A percentile compares a stretch with the other conserved stretches of the same genome.
phyloP scores from a whole-genome alignment of 1,284 basidiomycete species.

The Apiotrichum laibachii region DNA sequence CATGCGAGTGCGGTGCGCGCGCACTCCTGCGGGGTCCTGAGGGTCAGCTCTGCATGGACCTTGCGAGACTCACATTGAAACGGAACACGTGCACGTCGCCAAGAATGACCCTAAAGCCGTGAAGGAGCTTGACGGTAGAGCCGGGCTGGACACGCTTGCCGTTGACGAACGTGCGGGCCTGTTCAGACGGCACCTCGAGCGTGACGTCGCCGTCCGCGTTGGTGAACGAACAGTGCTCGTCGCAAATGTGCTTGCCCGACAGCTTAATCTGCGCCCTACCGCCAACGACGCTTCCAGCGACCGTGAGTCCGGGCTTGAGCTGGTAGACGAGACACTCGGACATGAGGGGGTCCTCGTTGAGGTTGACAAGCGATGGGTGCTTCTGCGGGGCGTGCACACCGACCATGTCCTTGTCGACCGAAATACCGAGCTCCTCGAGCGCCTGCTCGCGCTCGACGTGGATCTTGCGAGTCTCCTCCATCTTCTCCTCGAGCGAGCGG shows the following conservation, averaged over 20 bases:
- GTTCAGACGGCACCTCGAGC: conserved; percentile 65
- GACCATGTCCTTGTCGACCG: conserved; percentile 80
- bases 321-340: conserved; percentile 84
- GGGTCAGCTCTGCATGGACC: not conserved
- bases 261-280: conserved; percentile 84
- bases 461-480: conserved; percentile 86
- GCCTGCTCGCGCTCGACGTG: conserved; percentile 96
- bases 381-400: conserved; percentile 96
- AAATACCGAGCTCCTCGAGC: conserved; percentile 93
- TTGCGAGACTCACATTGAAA: conserved; percentile 67
- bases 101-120: conserved; percentile 93
- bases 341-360: conserved; percentile 70
- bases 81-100: conserved; percentile 97
- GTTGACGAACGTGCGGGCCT: conserved; percentile 65
- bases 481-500: conserved; percentile 96
- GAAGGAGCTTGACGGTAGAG: conserved; percentile 53
- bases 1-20: conserved; percentile 59
- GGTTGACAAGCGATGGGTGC: conserved; percentile 93
- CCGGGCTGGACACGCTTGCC: conserved; percentile 12
- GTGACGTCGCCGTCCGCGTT: conserved; percentile 82
- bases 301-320: conserved; percentile 80
- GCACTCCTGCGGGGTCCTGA: conserved; percentile 74
- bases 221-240: conserved; percentile 89
- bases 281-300: conserved; percentile 79
- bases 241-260: conserved; percentile 84